Percentiles rank a stretch among this genome's conserved stretches.
phyloP scores from a whole-genome alignment of 192 early-diverging fungal genomes.

The Podila minutissima region DNA sequence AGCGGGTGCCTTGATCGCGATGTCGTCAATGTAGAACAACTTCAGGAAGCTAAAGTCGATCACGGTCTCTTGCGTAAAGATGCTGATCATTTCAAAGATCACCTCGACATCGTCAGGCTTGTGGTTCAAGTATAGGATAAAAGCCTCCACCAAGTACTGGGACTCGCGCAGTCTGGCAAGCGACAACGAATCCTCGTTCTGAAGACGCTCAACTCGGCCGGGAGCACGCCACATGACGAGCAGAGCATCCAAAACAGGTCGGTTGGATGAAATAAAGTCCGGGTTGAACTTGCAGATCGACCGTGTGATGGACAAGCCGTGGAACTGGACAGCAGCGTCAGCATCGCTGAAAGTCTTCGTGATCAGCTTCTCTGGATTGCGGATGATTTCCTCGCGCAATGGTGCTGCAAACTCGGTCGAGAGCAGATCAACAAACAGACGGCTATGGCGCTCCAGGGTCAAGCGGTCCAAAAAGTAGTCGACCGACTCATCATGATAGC shows the following conservation, averaged over 20 bases:
- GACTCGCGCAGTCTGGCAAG: constrained; percentile 59
- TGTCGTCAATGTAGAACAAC: constrained; percentile 77
- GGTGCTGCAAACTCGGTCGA: constrained; percentile 61
- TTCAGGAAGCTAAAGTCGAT: constrained; percentile 71
- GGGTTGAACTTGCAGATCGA: constrained; percentile 62
- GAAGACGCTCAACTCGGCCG: constrained; percentile 54
- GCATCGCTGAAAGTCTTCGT: constrained; percentile 51
- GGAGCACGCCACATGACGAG: constrained; percentile 56
- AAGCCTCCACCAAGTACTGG: constrained; percentile 74
- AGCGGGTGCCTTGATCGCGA: constrained; percentile 63
- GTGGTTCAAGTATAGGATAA: constrained; percentile 70
- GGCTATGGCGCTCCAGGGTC: constrained; percentile 63
- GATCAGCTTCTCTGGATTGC: constrained; percentile 66
- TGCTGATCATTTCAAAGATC: constrained; percentile 78
- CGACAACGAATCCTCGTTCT: constrained; percentile 57
- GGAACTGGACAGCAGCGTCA: constrained; percentile 56
- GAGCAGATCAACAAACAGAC: constrained; percentile 72
- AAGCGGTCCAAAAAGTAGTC: constrained; percentile 86
- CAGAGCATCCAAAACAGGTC: constrained; percentile 63
- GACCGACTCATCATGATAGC: constrained; percentile 86
- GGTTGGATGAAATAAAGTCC: constrained; percentile 60
- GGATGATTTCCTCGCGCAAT: constrained; percentile 73
- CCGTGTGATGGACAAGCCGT: constrained; percentile 68
- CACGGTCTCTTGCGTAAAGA: constrained; percentile 73
- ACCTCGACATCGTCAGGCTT: constrained; percentile 74